These are phyloP conservation scores for Smittium culicis DNA, from an alignment of 371 early-diverging fungal species.

Conservation along the genomic window DNA sequence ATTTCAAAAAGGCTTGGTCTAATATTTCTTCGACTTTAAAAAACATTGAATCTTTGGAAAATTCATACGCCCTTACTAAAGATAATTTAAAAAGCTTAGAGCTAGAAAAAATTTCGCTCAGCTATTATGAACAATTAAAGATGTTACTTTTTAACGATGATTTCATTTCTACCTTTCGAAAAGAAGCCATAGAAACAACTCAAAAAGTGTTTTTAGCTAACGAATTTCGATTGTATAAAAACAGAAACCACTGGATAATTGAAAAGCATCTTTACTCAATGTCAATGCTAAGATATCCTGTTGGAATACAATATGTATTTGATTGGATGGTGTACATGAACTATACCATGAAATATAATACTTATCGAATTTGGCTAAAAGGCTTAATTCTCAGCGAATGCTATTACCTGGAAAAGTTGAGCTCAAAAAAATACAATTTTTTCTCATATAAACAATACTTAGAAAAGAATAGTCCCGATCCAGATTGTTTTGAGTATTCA, in stretches of 20 bases:
- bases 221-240: not conserved
- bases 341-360: not conserved
- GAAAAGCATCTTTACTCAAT: constrained; percentile 3
- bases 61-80: no score
- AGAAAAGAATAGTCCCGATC: not conserved
- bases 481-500: not conserved
- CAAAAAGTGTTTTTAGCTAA: constrained; percentile 1
- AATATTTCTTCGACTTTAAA: no score
- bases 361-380: not conserved
- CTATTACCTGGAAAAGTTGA: not conserved
- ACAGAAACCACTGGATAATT: not conserved
- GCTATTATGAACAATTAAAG: no score
- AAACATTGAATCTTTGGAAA: no score
- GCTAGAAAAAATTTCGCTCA: no score
- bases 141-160: no score
- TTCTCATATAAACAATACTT: not conserved
- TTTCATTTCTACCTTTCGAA: not conserved
- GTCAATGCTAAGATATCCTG: constrained; percentile 2
- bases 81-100: no score
- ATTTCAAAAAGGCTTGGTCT: no score
- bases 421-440: not conserved
- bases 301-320: constrained; percentile 2
- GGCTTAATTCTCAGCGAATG: not conserved
- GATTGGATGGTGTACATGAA: constrained; percentile 4
- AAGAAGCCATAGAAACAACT: not conserved